Base-by-base conservation (phyloP, 2,329 filamentous ascomycete genomes). In the Dothistroma septosporum region DNA sequence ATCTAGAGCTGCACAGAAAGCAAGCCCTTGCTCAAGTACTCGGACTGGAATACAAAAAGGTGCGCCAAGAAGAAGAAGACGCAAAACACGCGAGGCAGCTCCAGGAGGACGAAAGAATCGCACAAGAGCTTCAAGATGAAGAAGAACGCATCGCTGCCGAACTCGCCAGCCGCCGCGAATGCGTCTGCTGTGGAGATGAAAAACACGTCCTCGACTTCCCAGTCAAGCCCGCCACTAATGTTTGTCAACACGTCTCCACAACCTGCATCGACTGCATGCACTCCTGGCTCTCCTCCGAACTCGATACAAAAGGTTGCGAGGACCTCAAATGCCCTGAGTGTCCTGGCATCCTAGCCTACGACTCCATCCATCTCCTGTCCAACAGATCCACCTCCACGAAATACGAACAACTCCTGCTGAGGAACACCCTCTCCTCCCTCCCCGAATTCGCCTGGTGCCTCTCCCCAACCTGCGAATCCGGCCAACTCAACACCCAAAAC, bases 241-340 rank as follows among this genome's bases (percentile, higher is more conserved):
- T 59, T 7, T 79, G 77, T 62, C 59, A 61, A 1, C 77, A 79
- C 60, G 56, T 60, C 0, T 56, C 63, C 7, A 64, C 72, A n/a
- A 73, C 72, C 14, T 79, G 77, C 62, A 63, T 61, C 3, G 66
- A 71, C 10, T 79, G 77, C 55, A 68, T 78, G 6, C 65, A 72
- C 16, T 63, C 61, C 33, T 79, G 77, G 77, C 72, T 79, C n/a
- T 59, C 65, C 5, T 70, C 71, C 0, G 72, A 76, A 54, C 73
- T 77, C 55, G 62, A 66, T 7, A 59, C 63, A 8, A 76, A 76
- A 57, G 69, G 75, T 1, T 80, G 79, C 77, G 76, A 79, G 35
- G 74, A 79, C 10, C 77, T 85, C 46, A 73, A 72, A 49, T 87
- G 84, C 55, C 82, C 83, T 0, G 79, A 83, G 54, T 87, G 84